Percentiles rank a stretch among this genome's conserved stretches.
phyloP scores from a whole-genome alignment of 352 stramenopile genomes.

The Peronospora belbahrii region DNA sequence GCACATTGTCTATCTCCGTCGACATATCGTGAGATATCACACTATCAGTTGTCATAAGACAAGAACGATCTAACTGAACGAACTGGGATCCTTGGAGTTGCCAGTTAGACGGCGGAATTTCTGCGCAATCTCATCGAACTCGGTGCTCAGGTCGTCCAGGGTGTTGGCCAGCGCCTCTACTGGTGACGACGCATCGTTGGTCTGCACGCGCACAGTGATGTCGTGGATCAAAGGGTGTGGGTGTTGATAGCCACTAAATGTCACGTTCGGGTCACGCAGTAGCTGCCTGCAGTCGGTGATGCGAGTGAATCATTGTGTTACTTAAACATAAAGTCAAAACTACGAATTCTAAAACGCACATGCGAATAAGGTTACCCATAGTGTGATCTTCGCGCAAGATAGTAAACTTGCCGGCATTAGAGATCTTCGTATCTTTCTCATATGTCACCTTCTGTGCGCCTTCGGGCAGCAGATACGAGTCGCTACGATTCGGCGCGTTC shows the following conservation, averaged over 20 bases:
- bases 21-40: neutral
- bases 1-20: constrained; percentile 11
- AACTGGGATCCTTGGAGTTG: constrained; percentile 79
- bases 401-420: constrained; percentile 95
- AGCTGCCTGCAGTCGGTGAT: constrained; percentile 55
- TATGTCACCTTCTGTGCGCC: constrained; percentile 90
- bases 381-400: constrained; percentile 99
- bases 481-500: constrained; percentile 77
- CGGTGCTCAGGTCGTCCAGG: constrained; percentile 78
- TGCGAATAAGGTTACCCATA: constrained; percentile 95
- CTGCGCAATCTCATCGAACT: constrained; percentile 82
- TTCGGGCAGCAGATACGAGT: constrained; percentile 83
- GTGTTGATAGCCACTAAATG: constrained; percentile 93
- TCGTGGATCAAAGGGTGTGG: constrained; percentile 95
- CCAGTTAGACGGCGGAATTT: constrained; percentile 76
- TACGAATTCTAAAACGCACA: constrained; percentile 55
- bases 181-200: constrained; percentile 75
- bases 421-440: constrained; percentile 94
- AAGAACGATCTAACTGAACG: constrained; percentile 55
- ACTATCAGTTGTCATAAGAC: neutral
- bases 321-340: neutral
- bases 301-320: neutral
- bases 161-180: constrained; percentile 77
- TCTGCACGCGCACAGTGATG: constrained; percentile 92
- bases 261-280: constrained; percentile 80